Conservation (phyloP, 1,284 basidiomycete genomes). For the Ceratobasidium sp. region DNA sequence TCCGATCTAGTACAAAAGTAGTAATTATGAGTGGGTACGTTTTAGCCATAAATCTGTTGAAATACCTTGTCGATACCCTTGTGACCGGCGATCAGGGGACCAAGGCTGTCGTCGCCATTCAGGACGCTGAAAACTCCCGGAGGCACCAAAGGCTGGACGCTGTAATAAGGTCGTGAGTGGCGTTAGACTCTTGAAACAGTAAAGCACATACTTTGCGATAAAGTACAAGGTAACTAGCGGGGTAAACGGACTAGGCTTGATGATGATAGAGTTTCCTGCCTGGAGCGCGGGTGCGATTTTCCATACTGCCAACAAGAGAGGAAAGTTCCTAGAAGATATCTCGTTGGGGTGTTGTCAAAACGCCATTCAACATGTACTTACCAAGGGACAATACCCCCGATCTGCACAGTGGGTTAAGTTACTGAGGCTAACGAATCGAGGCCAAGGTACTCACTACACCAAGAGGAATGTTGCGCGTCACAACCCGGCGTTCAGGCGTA, state of each 20-base stretch:
- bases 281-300: constrained; percentile 40
- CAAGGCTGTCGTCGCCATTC: constrained; percentile 38
- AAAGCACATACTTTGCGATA: constrained; percentile 21
- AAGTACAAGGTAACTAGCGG: constrained; percentile 35
- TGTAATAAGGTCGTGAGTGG: background rate
- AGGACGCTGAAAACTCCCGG: constrained; percentile 39
- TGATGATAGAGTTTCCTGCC: constrained; percentile 36
- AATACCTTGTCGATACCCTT: constrained; percentile 35
- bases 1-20: constrained; percentile 14
- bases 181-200: background rate
- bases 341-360: no score
- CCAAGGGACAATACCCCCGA: constrained; percentile 29
- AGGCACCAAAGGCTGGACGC: constrained; percentile 29
- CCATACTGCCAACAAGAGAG: constrained; percentile 28
- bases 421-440: background rate
- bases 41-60: background rate
- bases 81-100: constrained; percentile 24
- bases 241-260: constrained; percentile 41
- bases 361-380: background rate
- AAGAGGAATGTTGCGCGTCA: constrained; percentile 41
- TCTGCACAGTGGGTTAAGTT: constrained; percentile 1
- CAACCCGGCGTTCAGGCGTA: constrained; percentile 42
- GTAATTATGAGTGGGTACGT: background rate
- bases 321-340: constrained; percentile 32
- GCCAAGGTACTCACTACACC: constrained; percentile 24